phyloP scores from a whole-genome alignment of 2,329 filamentous ascomycete genomes.

The Berkeleyomyces basicola region DNA sequence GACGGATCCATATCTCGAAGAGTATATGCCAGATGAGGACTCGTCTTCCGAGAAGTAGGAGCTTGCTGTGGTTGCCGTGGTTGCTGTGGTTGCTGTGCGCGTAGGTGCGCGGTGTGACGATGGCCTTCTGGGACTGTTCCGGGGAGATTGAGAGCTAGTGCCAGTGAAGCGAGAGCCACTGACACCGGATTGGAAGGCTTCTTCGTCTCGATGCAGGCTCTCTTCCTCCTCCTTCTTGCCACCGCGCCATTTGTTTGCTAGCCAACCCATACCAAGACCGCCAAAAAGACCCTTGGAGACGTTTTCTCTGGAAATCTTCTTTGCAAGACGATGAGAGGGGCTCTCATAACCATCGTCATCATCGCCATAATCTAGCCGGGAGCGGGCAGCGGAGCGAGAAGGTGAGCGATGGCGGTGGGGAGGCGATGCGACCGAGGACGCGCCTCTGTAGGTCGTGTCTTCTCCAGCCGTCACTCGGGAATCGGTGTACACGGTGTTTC shows the following conservation, averaged over 20 bases:
- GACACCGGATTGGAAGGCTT: conserved; percentile 42
- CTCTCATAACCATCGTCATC: conserved; percentile 22
- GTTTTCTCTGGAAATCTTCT: conserved; percentile 15
- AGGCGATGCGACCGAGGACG: conserved; percentile 2
- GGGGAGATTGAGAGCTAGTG: conserved; percentile 35
- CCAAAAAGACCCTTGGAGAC: conserved; percentile 42
- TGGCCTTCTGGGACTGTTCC: conserved; percentile 17
- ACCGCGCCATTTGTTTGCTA: conserved; percentile 48
- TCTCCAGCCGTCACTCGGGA: conserved; percentile 6
- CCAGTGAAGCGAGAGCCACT: conserved; percentile 50
- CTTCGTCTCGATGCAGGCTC: conserved; percentile 27
- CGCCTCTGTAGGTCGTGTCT: conserved; percentile 10
- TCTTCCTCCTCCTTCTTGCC: conserved; percentile 33
- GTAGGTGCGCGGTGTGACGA: conserved; percentile 13
- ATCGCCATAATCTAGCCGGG: conserved; percentile 20
- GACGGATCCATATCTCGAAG: neutral
- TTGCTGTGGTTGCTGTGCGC: conserved; percentile 4
- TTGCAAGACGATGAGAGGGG: conserved; percentile 37
- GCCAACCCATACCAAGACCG: conserved; percentile 49
- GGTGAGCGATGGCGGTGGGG: conserved; percentile 6
- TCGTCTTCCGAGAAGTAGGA: conserved; percentile 8
- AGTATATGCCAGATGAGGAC: neutral
- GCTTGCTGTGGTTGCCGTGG: conserved; percentile 3
- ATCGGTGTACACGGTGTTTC: conserved; percentile 11
- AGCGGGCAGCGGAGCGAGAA: conserved; percentile 21